These are phyloP conservation scores for Thinopyrum elongatum DNA, from an alignment of 176 grass and related monocot species.

Conservation along the genomic window DNA sequence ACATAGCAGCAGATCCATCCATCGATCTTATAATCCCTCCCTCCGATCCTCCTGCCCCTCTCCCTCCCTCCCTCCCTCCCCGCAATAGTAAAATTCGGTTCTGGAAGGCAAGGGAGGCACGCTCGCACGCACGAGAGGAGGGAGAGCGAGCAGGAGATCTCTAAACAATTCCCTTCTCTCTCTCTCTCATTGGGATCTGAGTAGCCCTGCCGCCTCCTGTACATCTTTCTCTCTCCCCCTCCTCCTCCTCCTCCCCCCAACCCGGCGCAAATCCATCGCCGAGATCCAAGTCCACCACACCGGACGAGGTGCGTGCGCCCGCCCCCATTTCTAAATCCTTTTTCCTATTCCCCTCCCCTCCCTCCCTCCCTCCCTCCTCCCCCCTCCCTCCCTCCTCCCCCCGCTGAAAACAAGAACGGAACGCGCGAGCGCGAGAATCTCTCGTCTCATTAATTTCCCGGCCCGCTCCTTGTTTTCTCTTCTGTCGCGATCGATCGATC, in stretches of 20 bases:
- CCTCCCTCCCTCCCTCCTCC: background rate
- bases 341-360: background rate
- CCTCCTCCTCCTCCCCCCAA: conserved; percentile 34
- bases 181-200: conserved; percentile 46
- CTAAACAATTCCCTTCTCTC: background rate
- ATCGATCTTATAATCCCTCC: background rate
- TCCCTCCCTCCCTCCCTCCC: background rate
- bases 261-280: conserved; percentile 58
- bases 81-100: conserved; percentile 24
- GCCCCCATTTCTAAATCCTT: conserved; percentile 9
- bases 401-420: conserved; percentile 12
- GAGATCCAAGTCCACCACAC: conserved; percentile 48
- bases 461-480: background rate
- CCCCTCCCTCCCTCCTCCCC: background rate
- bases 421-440: background rate
- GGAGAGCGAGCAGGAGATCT: background rate
- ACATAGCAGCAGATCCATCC: background rate
- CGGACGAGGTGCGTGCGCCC: conserved; percentile 31
- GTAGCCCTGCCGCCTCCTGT: background rate
- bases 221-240: background rate
- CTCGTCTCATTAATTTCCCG: too few species aligned
- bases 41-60: background rate
- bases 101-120: background rate
- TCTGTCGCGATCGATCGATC: background rate
- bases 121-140: background rate